Percentiles rank a stretch among this genome's conserved stretches.
These are phyloP conservation scores for Aspergillus ochraceoroseus DNA, from an alignment of 2,329 filamentous ascomycete genomes.

Conservation along the genomic window DNA sequence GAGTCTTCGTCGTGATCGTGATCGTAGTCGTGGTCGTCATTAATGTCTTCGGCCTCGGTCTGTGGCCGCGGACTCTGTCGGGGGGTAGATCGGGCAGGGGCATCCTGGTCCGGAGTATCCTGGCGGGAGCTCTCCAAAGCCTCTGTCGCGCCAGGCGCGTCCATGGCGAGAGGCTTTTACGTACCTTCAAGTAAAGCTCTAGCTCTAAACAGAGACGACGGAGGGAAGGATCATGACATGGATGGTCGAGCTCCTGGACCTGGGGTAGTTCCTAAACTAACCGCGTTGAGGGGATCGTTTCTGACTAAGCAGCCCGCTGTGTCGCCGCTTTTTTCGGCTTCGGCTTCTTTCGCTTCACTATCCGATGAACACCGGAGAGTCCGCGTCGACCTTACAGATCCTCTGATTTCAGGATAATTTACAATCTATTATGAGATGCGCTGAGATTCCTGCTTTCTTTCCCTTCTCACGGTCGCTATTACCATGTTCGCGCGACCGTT, in stretches of 20 bases:
- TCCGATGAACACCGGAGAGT: not conserved
- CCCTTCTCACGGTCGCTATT: conserved; percentile 23
- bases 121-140: conserved; percentile 24
- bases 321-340: conserved; percentile 7
- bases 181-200: conserved; percentile 25
- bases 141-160: conserved; percentile 36
- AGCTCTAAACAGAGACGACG: conserved; percentile 3
- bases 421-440: conserved; percentile 6
- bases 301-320: conserved; percentile 13
- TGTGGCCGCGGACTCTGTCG: conserved; percentile 4
- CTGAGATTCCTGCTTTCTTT: conserved; percentile 1
- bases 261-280: conserved; percentile 13
- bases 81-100: conserved; percentile 13
- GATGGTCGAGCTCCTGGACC: conserved; percentile 13
- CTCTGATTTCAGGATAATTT: not conserved
- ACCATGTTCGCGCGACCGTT: conserved; percentile 33
- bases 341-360: too few species aligned
- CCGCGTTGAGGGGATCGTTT: not conserved
- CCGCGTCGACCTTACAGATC: too few species aligned
- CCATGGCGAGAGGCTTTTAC: conserved; percentile 33
- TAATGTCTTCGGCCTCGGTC: conserved; percentile 11
- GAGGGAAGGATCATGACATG: conserved; percentile 14
- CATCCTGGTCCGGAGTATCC: conserved; percentile 19
- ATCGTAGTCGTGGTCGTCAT: conserved; percentile 16
- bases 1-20: conserved; percentile 24